Percentiles rank a stretch among this genome's conserved stretches.
These are phyloP conservation scores for Vairimorpha ceranae DNA, from an alignment of 371 early-diverging fungal genomes.

Conservation along the genomic window DNA sequence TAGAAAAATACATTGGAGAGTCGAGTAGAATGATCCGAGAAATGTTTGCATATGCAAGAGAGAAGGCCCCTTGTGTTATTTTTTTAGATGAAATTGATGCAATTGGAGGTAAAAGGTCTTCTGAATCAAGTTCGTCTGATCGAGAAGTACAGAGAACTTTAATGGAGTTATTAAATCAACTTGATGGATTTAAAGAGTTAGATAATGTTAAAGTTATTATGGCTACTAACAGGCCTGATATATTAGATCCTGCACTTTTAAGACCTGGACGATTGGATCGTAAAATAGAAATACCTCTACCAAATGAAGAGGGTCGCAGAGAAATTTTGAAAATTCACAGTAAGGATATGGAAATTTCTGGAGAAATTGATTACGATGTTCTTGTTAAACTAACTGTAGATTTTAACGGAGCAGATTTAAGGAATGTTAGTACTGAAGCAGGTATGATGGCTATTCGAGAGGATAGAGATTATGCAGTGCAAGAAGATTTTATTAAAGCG, in stretches of 20 bases:
- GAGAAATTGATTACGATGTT: conserved; percentile 84
- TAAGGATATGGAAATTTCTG: conserved; percentile 78
- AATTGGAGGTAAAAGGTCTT: conserved; percentile 94
- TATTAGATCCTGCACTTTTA: conserved; percentile 90
- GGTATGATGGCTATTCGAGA: conserved; percentile 99
- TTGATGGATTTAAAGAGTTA: conserved; percentile 97
- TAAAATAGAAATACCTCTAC: conserved; percentile 96
- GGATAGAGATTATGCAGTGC: conserved; percentile 87
- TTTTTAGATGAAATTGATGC: conserved; percentile 99
- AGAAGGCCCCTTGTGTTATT: conserved; percentile 98
- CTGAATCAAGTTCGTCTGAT: conserved; percentile 95
- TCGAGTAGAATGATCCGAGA: conserved; percentile 87
- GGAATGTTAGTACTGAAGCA: conserved; percentile 97
- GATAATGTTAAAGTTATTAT: conserved; percentile 96
- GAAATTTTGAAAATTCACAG: conserved; percentile 96
- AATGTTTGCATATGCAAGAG: conserved; percentile 97
- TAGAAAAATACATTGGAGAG: conserved; percentile 99
- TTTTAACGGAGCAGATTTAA: conserved; percentile 96
- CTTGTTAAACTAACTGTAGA: conserved; percentile 92
- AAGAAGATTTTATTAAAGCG: conserved; percentile 98
- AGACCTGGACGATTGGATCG: conserved; percentile 93
- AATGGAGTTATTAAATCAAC: conserved; percentile 97
- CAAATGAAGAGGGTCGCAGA: conserved; percentile 76
- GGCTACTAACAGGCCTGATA: conserved; percentile 98
- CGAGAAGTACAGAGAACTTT: conserved; percentile 97